Percentiles rank a stretch among this genome's conserved stretches.
These are phyloP conservation scores for Hyaloperonospora arabidopsidis DNA, from an alignment of 352 stramenopile genomes.

Conservation along the genomic window DNA sequence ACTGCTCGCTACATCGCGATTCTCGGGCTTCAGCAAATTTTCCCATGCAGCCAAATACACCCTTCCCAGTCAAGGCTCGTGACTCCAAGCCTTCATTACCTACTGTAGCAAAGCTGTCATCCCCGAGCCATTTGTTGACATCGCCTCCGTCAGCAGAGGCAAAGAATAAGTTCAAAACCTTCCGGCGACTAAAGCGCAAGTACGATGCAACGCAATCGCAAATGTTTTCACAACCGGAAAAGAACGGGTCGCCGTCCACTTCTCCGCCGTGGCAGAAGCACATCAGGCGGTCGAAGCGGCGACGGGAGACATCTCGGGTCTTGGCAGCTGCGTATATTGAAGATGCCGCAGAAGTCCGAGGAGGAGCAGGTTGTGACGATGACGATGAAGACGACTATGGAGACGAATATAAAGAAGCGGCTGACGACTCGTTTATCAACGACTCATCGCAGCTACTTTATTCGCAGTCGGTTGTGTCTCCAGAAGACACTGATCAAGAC, in stretches of 20 bases:
- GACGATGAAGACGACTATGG: conserved; percentile 62
- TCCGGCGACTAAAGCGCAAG: conserved; percentile 62
- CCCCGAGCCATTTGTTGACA: conserved; percentile 46
- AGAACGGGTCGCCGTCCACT: conserved; percentile 8
- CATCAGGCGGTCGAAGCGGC: conserved; percentile 46
- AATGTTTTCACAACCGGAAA: conserved; percentile 16
- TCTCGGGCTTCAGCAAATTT: conserved; percentile 16
- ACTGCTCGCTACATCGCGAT: conserved; percentile 53
- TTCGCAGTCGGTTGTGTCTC: conserved; percentile 37
- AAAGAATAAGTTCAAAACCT: conserved; percentile 56
- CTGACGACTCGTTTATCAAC: conserved; percentile 74
- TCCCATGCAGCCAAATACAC: conserved; percentile 10
- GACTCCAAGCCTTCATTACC: conserved; percentile 9
- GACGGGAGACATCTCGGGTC: conserved; percentile 27
- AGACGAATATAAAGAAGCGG: conserved; percentile 40
- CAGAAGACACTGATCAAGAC: conserved; percentile 14
- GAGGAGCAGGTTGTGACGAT: conserved; percentile 41
- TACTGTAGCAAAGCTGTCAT: conserved; percentile 19
- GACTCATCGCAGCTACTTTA: conserved; percentile 78
- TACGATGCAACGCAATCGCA: conserved; percentile 47
- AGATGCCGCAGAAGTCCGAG: conserved; percentile 50
- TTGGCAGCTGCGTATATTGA: conserved; percentile 58
- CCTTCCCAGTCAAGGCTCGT: conserved; percentile 1
- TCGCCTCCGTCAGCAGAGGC: conserved; percentile 37
- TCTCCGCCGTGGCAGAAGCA: conserved; percentile 54